A percentile compares a stretch with the other conserved stretches of the same genome.
phyloP scores from a whole-genome alignment of 2,329 filamentous ascomycete species.

The Zarea fungicola region DNA sequence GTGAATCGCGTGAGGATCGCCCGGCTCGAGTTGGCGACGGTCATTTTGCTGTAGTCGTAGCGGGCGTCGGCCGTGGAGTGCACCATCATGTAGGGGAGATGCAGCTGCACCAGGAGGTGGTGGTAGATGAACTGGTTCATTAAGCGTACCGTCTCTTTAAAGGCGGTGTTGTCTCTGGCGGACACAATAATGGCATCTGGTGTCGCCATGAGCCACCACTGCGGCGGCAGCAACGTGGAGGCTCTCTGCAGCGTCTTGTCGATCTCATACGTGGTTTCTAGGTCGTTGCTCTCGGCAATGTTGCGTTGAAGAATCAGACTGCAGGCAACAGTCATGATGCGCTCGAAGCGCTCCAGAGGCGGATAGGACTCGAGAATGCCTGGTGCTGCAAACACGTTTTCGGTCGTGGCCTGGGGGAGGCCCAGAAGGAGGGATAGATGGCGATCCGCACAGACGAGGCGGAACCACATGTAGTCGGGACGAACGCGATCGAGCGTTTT shows the following conservation, averaged over 20 bases:
- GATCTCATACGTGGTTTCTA: conserved; percentile 33
- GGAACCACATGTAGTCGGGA: conserved; percentile 39
- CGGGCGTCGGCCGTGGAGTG: conserved; percentile 28
- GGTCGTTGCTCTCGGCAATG: conserved; percentile 20
- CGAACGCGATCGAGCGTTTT: conserved; percentile 24
- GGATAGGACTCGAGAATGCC: conserved; percentile 26
- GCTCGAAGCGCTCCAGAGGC: conserved; percentile 39
- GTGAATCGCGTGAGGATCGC: conserved; percentile 44
- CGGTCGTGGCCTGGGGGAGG: conserved; percentile 36
- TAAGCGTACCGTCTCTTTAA: conserved; percentile 26
- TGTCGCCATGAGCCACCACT: conserved; percentile 43
- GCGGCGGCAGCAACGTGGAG: conserved; percentile 32
- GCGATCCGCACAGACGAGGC: conserved; percentile 39
- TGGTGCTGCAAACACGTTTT: conserved; percentile 30
- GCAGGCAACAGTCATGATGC: conserved; percentile 35
- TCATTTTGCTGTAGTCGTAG: conserved; percentile 41
- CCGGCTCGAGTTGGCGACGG: conserved; percentile 42
- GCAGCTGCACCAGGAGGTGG: conserved; percentile 45
- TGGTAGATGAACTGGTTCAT: conserved; percentile 47
- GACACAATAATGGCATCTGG: conserved; percentile 12
- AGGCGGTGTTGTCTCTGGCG: conserved; percentile 16
- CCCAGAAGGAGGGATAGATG: conserved; percentile 44
- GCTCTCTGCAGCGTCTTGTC: conserved; percentile 43
- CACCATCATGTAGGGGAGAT: conserved; percentile 47
- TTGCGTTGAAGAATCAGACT: conserved; percentile 43